Base-by-base conservation (phyloP, 495 filamentous ascomycete genomes). In the Stereocaulon alpinum region DNA sequence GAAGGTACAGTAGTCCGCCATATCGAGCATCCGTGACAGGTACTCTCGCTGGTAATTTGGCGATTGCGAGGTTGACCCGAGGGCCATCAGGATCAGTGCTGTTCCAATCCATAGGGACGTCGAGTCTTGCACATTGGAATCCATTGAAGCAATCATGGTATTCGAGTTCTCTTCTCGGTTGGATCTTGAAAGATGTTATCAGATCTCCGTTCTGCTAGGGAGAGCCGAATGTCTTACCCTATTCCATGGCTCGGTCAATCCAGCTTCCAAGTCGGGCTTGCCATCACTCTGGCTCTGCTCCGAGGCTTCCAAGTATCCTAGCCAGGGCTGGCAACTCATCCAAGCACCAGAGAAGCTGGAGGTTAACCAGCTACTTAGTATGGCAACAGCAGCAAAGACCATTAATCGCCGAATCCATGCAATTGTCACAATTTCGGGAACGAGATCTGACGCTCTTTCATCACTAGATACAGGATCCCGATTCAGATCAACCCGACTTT, bases 41-140 rank as follows among this genome's bases (percentile, higher is more conserved):
- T 10, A 77, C 74, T 51, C 63, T 68, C 12, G 74, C 74, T 1
- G 73, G 71, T 4, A 70, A 47, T 54, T 67, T 69, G 37, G 62
- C 60, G 2, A 77, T 59, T 2, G 72, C 73, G 15, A 77, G 61
- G 27, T 63, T 64, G n/a, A 75, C 49, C 11, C 54, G 57, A 32
- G 47, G 52, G 20, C 58, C 51, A 11, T 64, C 60, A 2, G 62
- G 57, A 24, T 70, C 63, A 14, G 70, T 73, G 17, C 67, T 65
- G 48, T 74, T 76, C 67, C 68, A 74, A 54, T 72, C 71, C 45
- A 77, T 63, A 3, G 73, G 74, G 7, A 54, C 49, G 72, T 69
- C 57, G 29, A 76, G 55, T n/a, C 71, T 67, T 14, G 74, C 69
- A 52, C 74, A 76, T 61, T 73, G 57, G 56, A 71, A 68, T 10